A percentile compares a stretch with the other conserved stretches of the same genome.
Evolutionary conservation across 495 filamentous ascomycete species (phyloP).

Genomic region (Aspergillus sclerotioniger): DNA sequence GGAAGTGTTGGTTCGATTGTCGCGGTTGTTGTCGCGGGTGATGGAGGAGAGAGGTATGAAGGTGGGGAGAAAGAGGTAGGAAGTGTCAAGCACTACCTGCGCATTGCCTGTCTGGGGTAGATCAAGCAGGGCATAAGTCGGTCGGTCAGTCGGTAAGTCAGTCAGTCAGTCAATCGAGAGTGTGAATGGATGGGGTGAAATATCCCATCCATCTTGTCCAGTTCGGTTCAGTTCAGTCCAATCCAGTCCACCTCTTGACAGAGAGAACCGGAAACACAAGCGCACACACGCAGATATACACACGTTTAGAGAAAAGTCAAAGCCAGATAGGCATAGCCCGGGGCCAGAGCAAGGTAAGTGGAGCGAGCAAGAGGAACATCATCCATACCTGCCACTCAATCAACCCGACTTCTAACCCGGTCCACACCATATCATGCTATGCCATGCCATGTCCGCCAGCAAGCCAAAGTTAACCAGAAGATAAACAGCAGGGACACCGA

Average conservation of each 20-base stretch:
- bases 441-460: background rate
- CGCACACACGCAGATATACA: background rate
- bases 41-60: no score
- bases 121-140: background rate
- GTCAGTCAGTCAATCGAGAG: background rate
- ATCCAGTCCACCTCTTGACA: background rate
- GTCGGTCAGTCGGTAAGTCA: background rate
- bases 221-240: no score
- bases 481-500: background rate
- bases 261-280: background rate
- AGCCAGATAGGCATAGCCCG: background rate
- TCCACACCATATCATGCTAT: background rate
- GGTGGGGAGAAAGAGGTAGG: background rate
- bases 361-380: no score
- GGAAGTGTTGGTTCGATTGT: no score
- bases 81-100: constrained; percentile 24
- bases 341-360: no score
- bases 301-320: background rate
- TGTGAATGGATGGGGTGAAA: background rate
- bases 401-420: background rate
- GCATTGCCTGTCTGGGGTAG: constrained; percentile 13
- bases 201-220: no score
- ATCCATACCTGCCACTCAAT: no score
- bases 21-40: no score
- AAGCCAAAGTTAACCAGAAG: background rate